phyloP scores from a whole-genome alignment of 2,329 filamentous ascomycete genomes.

The Fusarium sacchari region DNA sequence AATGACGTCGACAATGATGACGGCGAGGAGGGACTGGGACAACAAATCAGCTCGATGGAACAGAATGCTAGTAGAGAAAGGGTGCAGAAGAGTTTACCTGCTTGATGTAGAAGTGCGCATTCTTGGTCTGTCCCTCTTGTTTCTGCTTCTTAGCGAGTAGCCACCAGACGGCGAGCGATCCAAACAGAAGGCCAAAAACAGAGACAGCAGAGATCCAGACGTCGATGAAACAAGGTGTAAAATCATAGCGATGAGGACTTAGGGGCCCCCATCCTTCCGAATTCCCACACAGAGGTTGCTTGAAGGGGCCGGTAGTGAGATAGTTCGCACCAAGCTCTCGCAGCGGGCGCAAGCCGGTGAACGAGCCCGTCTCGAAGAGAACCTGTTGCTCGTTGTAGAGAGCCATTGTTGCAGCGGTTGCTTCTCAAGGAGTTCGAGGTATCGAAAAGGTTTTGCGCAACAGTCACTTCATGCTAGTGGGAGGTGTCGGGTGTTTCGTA shows the following conservation, averaged over 20 bases:
- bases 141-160: conserved; percentile 75
- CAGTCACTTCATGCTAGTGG: conserved; percentile 50
- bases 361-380: conserved; percentile 67
- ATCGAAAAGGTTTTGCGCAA: conserved; percentile 56
- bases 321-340: conserved; percentile 67
- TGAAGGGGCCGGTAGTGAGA: conserved; percentile 62
- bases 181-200: conserved; percentile 80
- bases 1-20: conserved; percentile 73
- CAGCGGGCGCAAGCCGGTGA: conserved; percentile 65
- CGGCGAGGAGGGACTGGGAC: conserved; percentile 66
- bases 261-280: conserved; percentile 95
- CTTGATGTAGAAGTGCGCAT: conserved; percentile 94
- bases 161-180: conserved; percentile 82
- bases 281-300: conserved; percentile 86
- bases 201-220: conserved; percentile 85
- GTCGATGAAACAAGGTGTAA: conserved; percentile 97
- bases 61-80: neutral
- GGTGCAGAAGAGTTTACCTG: conserved; percentile 66
- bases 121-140: conserved; percentile 72
- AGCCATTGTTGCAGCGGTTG: conserved; percentile 42
- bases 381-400: conserved; percentile 55
- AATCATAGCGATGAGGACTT: conserved; percentile 87
- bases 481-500: conserved; percentile 1
- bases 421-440: conserved; percentile 12
- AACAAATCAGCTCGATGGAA: conserved; percentile 22